Base-by-base conservation (phyloP, 2,329 filamentous ascomycete genomes). In the Talaromyces marneffei region DNA sequence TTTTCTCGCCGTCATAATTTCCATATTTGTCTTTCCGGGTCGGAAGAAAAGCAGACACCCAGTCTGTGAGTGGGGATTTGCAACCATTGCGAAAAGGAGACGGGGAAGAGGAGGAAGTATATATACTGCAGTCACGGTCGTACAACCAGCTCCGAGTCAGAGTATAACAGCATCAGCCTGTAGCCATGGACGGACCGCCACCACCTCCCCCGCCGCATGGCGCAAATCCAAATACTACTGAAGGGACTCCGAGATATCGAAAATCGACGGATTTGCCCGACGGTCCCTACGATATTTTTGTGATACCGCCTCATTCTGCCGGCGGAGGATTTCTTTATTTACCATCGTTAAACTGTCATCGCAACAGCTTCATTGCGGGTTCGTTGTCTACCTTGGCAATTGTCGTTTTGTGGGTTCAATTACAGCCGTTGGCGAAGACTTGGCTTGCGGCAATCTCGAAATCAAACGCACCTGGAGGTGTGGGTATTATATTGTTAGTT, bases 241-340 rank as follows among this genome's bases (percentile, higher is more conserved):
- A 85, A 39, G 79, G 80, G 27, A 62, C 58, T n/a, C 52, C 48
- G 18, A 73, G 74, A 63, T 77, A 78, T 61, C 74, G 75, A 61
- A 77, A 74, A 64, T 68, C 74, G 6, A 75, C 75, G 57, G 88
- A 89, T 61, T 80, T 97, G 53, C 93, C 93, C 2, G 83, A 89
- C 1, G 92, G 93, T 60, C 95, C 94, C 73, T 97, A 96, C 77
- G 93, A 97, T 79, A 96, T 97, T 72, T 97, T 97, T 79, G 89
- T 97, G 73, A 92, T 97, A 70, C 93, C 93, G 7, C 91, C 92
- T 52, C 92, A 96, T 75, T 93, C 92, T 10, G 84, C 92, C 6
- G 93, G 93, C 58, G 86, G 87, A 0, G 93, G 93, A 35, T 97
- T 97, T 75, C 80, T 97, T 29, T 97, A 97, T 74, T 84, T 97